Conservation (phyloP, 129 eudicot genomes). For the Centella asiatica region DNA sequence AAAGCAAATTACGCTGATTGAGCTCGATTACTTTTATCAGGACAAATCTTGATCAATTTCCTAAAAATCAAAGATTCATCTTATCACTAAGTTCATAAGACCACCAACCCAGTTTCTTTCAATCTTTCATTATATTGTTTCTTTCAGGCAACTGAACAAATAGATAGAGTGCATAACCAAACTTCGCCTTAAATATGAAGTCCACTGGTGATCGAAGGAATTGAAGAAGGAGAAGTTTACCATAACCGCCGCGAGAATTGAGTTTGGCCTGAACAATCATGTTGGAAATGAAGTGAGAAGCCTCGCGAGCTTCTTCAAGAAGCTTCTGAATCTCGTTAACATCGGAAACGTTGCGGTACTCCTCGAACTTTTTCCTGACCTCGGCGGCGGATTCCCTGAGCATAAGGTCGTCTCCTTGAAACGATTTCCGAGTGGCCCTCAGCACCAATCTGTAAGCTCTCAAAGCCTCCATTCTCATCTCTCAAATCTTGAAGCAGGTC, state of each 20-base stretch:
- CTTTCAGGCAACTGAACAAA: conserved; percentile 7
- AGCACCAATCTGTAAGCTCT: conserved; percentile 62
- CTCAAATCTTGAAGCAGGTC: neutral
- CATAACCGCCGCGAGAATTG: conserved; percentile 71
- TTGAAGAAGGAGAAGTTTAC: conserved; percentile 14
- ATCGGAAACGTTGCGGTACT: conserved; percentile 60
- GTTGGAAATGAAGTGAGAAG: conserved; percentile 61
- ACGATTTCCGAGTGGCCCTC: conserved; percentile 66
- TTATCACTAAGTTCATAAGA: too few species aligned
- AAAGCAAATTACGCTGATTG: too few species aligned
- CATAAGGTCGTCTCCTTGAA: conserved; percentile 73
- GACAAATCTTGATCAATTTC: too few species aligned
- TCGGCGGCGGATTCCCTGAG: conserved; percentile 69
- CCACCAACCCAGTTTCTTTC: too few species aligned
- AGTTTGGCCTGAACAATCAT: conserved; percentile 82
- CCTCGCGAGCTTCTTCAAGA: conserved; percentile 69
- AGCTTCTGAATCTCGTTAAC: conserved; percentile 49
- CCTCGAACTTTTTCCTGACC: conserved; percentile 73
- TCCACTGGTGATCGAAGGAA: neutral
- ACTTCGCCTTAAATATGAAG: neutral
- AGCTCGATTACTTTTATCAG: too few species aligned
- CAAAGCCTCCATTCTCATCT: conserved; percentile 40
- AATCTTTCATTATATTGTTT: too few species aligned
- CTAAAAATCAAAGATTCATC: too few species aligned
- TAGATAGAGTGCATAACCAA: conserved; percentile 6